These are phyloP conservation scores for Pseudohyphozyma bogoriensis DNA, from an alignment of 768 basidiomycete species.

Conservation along the genomic window DNA sequence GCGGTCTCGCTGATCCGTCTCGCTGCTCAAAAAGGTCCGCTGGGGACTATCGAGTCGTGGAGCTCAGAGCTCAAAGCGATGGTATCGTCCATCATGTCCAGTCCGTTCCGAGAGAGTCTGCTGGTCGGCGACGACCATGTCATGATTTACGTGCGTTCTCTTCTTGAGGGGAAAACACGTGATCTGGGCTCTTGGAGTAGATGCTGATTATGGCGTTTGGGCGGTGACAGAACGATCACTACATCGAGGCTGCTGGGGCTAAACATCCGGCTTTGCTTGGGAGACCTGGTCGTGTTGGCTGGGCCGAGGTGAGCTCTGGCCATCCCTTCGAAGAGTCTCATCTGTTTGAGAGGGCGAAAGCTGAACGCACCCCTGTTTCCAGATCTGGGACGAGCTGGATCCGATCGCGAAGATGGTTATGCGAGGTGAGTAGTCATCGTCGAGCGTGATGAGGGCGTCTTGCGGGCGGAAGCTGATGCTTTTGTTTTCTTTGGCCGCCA, in stretches of 20 bases:
- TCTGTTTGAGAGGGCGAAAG: too few relatives aligned
- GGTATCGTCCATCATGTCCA: constrained; percentile 15
- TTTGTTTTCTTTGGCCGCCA: too few relatives aligned
- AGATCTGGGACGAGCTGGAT: constrained; percentile 25
- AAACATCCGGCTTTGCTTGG: constrained; percentile 26
- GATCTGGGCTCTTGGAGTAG: too few relatives aligned
- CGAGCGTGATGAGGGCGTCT: neutral
- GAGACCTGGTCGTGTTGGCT: constrained; percentile 2
- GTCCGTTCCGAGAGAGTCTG: constrained; percentile 18
- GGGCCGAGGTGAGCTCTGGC: constrained; percentile 25
- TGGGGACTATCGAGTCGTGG: constrained; percentile 18
- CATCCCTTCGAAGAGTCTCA: too few relatives aligned
- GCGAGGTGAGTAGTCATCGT: neutral
- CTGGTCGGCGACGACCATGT: constrained; percentile 6
- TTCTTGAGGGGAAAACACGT: too few relatives aligned
- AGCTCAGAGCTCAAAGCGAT: constrained; percentile 11
- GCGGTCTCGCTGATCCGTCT: too few relatives aligned
- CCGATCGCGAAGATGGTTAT: constrained; percentile 4
- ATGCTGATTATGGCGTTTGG: neutral
- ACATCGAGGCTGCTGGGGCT: constrained; percentile 14
- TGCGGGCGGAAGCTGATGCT: neutral
- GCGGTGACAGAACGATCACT: neutral
- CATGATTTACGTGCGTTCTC: constrained; percentile 14
- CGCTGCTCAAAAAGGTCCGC: neutral
- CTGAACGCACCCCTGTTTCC: too few relatives aligned